These are phyloP conservation scores for Mrakia frigida DNA, from an alignment of 768 basidiomycete genomes.

Conservation along the genomic window DNA sequence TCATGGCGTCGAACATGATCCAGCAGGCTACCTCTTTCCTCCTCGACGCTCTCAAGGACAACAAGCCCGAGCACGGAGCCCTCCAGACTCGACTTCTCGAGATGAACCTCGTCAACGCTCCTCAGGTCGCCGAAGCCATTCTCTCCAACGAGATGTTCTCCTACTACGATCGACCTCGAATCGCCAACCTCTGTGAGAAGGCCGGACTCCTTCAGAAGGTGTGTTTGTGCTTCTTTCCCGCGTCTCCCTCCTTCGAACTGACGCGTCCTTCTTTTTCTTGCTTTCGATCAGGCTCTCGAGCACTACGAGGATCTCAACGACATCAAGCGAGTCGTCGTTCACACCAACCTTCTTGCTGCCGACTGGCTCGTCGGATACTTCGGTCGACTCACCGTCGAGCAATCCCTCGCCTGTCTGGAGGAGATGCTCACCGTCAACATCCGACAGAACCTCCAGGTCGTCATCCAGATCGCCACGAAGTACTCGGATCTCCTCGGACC, in stretches of 20 bases:
- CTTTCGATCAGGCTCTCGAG: slow-evolving; percentile 68
- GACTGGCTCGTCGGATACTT: slow-evolving; percentile 99
- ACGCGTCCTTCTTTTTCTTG: not conserved
- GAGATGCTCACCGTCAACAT: slow-evolving; percentile 98
- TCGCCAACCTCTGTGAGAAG: slow-evolving; percentile 97
- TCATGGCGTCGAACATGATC: slow-evolving; percentile 99
- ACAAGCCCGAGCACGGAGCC: slow-evolving; percentile 92
- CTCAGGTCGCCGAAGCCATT: slow-evolving; percentile 98
- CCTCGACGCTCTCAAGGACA: slow-evolving; percentile 94
- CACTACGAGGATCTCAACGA: slow-evolving; percentile 98
- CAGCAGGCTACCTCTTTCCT: slow-evolving; percentile 98
- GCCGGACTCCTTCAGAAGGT: slow-evolving; percentile 91
- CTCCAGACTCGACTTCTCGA: slow-evolving; percentile 93
- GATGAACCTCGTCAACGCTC: slow-evolving; percentile 95
- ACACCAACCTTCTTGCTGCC: slow-evolving; percentile 72
- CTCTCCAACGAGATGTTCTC: slow-evolving; percentile 98
- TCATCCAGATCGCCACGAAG: slow-evolving; percentile 95
- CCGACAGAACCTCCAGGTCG: slow-evolving; percentile 92
- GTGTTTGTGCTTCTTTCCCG: slow-evolving; percentile 40
- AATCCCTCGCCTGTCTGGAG: slow-evolving; percentile 90
- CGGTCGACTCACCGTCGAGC: slow-evolving; percentile 91
- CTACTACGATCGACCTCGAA: slow-evolving; percentile 90
- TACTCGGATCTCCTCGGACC: slow-evolving; percentile 97
- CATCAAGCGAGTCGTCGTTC: slow-evolving; percentile 96
- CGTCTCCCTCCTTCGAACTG: not conserved